These are phyloP conservation scores for Medicago ruthenica DNA, from an alignment of 306 rosid genomes.

Conservation along the genomic window DNA sequence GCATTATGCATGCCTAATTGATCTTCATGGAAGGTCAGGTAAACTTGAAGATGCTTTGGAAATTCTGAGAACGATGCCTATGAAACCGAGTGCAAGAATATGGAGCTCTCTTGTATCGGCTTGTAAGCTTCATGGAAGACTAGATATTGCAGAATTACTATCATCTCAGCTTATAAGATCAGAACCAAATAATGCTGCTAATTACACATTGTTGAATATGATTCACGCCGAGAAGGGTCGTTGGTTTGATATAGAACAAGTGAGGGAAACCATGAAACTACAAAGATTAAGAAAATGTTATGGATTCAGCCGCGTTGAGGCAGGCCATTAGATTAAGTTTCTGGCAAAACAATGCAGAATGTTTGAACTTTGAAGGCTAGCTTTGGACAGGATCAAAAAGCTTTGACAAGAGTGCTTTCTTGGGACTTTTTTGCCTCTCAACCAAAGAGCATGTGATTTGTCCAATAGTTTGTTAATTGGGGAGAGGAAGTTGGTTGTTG, in stretches of 20 bases:
- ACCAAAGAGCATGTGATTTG: neutral
- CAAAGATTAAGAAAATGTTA: conserved; percentile 55
- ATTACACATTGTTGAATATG: conserved; percentile 58
- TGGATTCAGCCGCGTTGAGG: conserved; percentile 65
- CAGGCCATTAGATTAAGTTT: conserved; percentile 26
- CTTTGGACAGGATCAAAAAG: neutral
- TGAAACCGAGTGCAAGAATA: conserved; percentile 64
- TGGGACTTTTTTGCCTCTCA: neutral
- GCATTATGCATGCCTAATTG: conserved; percentile 68
- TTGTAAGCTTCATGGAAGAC: conserved; percentile 64
- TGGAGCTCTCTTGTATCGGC: conserved; percentile 73
- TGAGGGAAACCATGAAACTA: conserved; percentile 51
- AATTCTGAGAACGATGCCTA: conserved; percentile 54
- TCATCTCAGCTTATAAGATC: conserved; percentile 55
- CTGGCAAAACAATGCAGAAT: conserved; percentile 24
- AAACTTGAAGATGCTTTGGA: conserved; percentile 69
- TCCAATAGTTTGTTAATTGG: neutral
- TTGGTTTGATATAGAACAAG: conserved; percentile 64
- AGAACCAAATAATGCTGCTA: conserved; percentile 66
- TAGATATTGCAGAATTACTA: conserved; percentile 61
- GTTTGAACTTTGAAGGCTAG: neutral
- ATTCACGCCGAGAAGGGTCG: conserved; percentile 62
- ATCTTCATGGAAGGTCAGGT: conserved; percentile 74
- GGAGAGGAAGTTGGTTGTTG: neutral
- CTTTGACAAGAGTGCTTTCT: neutral